phyloP scores from a whole-genome alignment of 2,329 filamentous ascomycete genomes.

The Lizonia empirigonia region DNA sequence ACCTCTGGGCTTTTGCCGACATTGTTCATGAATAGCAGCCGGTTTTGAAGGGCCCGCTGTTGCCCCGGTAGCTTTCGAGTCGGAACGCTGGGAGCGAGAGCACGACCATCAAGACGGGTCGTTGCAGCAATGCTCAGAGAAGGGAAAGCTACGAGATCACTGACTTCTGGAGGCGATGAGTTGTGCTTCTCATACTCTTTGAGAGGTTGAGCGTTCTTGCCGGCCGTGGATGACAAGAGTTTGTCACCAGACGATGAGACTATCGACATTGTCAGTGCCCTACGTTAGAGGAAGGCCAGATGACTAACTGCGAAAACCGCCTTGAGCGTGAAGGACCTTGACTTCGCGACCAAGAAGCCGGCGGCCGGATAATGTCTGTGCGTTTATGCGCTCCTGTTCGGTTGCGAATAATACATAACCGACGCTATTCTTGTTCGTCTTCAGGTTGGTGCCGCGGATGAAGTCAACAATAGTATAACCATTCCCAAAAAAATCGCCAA shows the following conservation, averaged over 20 bases:
- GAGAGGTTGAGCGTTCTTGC: neutral
- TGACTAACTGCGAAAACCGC: neutral
- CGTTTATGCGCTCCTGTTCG: neutral
- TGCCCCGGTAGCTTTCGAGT: neutral
- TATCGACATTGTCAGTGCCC: neutral
- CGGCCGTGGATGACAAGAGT: neutral
- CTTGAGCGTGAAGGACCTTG: neutral
- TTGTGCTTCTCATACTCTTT: no score
- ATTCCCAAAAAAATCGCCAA: neutral
- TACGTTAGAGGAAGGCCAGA: neutral
- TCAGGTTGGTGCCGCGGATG: neutral
- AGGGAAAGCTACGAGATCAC: neutral
- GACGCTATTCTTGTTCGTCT: neutral
- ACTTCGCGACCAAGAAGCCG: neutral
- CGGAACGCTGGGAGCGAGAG: neutral
- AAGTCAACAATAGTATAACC: neutral
- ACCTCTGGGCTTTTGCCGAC: neutral
- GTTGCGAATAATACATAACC: neutral
- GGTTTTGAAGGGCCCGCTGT: neutral
- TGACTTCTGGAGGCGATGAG: neutral
- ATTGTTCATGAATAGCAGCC: constrained; percentile 1
- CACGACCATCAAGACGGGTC: no score
- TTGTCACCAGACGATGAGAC: neutral
- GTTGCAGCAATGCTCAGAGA: neutral
- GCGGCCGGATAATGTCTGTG: neutral